A percentile compares a stretch with the other conserved stretches of the same genome.
Evolutionary conservation across 192 early-diverging fungal species (phyloP).

Genomic region (Mycoemilia scoparia): DNA sequence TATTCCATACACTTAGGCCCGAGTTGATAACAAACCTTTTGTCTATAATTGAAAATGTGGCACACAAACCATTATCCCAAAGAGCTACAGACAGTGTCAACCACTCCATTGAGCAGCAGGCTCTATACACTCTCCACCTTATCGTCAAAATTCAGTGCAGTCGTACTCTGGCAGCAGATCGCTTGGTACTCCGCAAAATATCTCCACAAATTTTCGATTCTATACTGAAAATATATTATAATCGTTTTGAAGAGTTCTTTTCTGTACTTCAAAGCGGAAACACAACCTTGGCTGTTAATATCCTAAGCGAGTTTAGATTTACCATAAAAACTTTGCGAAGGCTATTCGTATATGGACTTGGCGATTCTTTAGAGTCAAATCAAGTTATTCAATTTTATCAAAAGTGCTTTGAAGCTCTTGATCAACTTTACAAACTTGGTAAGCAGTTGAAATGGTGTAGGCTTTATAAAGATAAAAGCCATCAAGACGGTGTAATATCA

Average conservation of each 20-base stretch:
- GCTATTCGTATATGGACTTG: conserved; percentile 57
- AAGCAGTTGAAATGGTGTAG: not conserved
- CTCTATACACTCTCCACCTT: conserved; percentile 52
- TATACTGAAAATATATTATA: conserved; percentile 44
- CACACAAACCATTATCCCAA: no score
- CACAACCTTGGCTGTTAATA: conserved; percentile 8
- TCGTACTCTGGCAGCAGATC: conserved; percentile 40
- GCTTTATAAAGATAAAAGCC: not conserved
- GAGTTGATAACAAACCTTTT: no score
- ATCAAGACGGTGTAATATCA: not conserved
- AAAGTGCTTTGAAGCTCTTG: conserved; percentile 6
- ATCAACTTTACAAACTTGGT: not conserved
- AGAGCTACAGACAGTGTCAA: no score
- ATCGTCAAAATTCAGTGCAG: conserved; percentile 59
- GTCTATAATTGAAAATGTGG: no score
- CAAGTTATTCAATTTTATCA: not conserved
- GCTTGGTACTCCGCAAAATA: conserved; percentile 33
- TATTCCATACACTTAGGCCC: no score
- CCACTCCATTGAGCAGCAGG: conserved; percentile 42
- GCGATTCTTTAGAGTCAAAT: conserved; percentile 19
- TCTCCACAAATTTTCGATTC: conserved; percentile 56
- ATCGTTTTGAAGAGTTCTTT: conserved; percentile 36
- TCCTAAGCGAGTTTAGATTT: conserved; percentile 41
- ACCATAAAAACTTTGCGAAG: conserved; percentile 59
- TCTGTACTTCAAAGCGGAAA: conserved; percentile 13